Evolutionary conservation across 1,284 basidiomycete genomes (phyloP).

Genomic region (Trichosporon coremiiforme): DNA sequence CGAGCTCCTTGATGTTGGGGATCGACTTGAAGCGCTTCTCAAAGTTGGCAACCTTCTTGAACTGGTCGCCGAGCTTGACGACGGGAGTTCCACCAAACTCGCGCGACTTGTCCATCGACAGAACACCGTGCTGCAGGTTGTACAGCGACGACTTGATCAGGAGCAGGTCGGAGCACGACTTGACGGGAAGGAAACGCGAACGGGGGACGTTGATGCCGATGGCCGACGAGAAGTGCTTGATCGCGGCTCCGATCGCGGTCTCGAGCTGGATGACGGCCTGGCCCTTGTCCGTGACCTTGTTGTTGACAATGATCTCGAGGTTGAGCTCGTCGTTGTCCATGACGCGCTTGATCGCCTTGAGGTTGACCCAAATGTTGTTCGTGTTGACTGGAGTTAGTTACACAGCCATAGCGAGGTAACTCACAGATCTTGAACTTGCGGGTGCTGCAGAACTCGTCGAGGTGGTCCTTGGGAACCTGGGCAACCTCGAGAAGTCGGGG

Average conservation of each 20-base stretch:
- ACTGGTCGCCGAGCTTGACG: constrained; percentile 87
- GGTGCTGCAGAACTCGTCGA: constrained; percentile 93
- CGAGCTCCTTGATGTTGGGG: constrained; percentile 88
- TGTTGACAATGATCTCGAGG: constrained; percentile 88
- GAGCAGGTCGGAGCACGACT: constrained; percentile 83
- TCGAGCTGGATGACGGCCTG: constrained; percentile 89
- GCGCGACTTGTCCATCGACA: constrained; percentile 84
- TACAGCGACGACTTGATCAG: constrained; percentile 98
- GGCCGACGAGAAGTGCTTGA: constrained; percentile 69
- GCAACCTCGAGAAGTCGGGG: constrained; percentile 94
- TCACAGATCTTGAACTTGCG: constrained; percentile 71
- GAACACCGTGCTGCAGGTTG: constrained; percentile 89
- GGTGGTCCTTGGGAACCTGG: constrained; percentile 95
- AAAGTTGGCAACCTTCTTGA: constrained; percentile 88
- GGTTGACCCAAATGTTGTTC: constrained; percentile 89
- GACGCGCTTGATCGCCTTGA: constrained; percentile 88
- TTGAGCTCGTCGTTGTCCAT: constrained; percentile 82
- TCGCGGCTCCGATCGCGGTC: constrained; percentile 92
- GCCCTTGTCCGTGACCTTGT: constrained; percentile 83
- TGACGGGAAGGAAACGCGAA: constrained; percentile 90
- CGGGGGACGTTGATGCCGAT: constrained; percentile 98
- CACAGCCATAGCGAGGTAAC: constrained; percentile 18
- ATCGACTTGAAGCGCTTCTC: constrained; percentile 90
- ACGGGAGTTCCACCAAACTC: constrained; percentile 95
- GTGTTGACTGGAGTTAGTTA: constrained; percentile 59